These are phyloP conservation scores for Oidiodendron maius DNA, from an alignment of 495 filamentous ascomycete genomes.

Conservation along the genomic window DNA sequence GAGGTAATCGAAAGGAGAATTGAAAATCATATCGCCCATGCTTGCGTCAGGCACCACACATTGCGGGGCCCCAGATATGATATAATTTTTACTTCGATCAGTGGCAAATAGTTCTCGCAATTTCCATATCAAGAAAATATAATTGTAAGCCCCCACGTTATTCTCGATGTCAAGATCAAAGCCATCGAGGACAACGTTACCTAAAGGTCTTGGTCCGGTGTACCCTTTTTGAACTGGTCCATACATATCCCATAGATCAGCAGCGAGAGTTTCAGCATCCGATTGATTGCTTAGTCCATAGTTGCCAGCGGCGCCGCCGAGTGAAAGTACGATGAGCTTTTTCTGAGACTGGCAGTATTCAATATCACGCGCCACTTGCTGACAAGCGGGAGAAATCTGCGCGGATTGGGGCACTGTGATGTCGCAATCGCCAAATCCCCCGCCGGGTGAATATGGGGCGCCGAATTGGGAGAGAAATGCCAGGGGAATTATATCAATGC, in stretches of 20 bases:
- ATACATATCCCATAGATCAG: not conserved
- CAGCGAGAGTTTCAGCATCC: not conserved
- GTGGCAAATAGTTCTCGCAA: not conserved
- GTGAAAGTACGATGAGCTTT: not conserved
- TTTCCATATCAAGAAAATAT: not conserved
- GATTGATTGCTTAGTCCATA: not conserved
- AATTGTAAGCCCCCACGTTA: not conserved
- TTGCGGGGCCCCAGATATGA: not conserved
- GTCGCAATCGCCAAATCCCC: not conserved
- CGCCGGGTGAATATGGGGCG: not conserved
- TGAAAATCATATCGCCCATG: conserved; percentile 1
- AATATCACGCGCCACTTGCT: not conserved
- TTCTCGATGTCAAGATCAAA: conserved; percentile 1
- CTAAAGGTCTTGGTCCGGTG: not conserved
- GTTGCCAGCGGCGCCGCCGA: not conserved
- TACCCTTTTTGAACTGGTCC: not conserved
- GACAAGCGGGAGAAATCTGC: not conserved
- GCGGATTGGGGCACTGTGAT: not conserved
- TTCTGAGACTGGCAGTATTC: conserved; percentile 1
- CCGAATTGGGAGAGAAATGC: not conserved
- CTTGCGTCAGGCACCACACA: not conserved
- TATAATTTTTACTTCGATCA: not conserved
- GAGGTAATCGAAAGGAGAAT: not conserved
- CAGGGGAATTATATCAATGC: not conserved
- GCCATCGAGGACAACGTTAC: not conserved